Percentiles rank a stretch among this genome's conserved stretches.
phyloP scores from a whole-genome alignment of 306 rosid genomes.

The Castanea mollissima region DNA sequence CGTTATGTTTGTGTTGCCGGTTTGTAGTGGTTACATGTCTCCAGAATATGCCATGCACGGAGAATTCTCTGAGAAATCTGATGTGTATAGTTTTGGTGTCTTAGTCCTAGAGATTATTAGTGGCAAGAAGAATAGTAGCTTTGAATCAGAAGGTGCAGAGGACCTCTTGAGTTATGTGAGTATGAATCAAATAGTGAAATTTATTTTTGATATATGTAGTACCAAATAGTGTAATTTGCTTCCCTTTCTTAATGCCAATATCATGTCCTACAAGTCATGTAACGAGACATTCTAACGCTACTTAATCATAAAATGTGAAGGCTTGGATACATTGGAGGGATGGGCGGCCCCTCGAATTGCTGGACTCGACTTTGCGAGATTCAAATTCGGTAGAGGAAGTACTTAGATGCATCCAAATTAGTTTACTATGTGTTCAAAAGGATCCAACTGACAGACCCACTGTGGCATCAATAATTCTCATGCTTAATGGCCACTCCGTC shows the following conservation, averaged over 20 bases:
- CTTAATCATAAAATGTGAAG: too few relatives aligned
- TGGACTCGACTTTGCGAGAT: too few relatives aligned
- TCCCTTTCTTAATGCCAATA: background rate
- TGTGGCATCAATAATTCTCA: too few relatives aligned
- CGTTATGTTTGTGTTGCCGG: background rate
- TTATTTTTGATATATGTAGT: too few relatives aligned
- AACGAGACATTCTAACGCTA: too few relatives aligned
- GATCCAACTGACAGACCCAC: too few relatives aligned
- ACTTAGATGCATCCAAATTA: too few relatives aligned
- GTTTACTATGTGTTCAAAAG: too few relatives aligned
- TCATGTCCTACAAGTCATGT: background rate
- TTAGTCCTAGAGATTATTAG: constrained; percentile 24
- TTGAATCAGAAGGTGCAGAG: constrained; percentile 8
- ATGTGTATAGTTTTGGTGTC: constrained; percentile 25
- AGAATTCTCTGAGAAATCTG: constrained; percentile 22
- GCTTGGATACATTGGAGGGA: too few relatives aligned
- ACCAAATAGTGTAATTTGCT: background rate
- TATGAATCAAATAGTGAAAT: background rate
- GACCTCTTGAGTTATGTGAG: constrained; percentile 28
- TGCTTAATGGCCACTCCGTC: too few relatives aligned
- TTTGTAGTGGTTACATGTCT: constrained; percentile 27
- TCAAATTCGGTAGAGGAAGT: too few relatives aligned
- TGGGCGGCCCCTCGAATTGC: too few relatives aligned
- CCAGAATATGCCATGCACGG: constrained; percentile 29
- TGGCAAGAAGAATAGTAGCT: constrained; percentile 21